Base-by-base conservation (phyloP, 345 rosid genomes). In the Dimocarpus longan region DNA sequence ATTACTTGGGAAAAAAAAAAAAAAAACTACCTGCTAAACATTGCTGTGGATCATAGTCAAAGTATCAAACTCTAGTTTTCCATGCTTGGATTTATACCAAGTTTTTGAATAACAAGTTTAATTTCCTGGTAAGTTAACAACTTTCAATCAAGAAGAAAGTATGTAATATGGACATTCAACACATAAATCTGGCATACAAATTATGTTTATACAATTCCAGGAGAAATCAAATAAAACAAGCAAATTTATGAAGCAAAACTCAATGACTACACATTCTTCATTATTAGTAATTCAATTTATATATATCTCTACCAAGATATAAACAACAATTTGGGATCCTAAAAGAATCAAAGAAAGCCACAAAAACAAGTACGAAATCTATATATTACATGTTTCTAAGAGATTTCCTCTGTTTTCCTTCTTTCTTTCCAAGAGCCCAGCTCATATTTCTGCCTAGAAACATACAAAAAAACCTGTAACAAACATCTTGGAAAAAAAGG, bases 331-430 rank as follows among this genome's bases (percentile, higher is more conserved):
- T 72, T 56, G 79, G 84, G 80, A 82, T 80, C 37, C 8, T 46
- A 68, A 78, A 78, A 78, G 75, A 82, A 78, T 67, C 73, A 71
- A 70, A 67, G 57, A 59, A 62, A 68, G 54, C 48, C 24, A 72
- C 66, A 74, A 66, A 69, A 70, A 70, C 40, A 80, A 56, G 60
- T 44, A 6, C 40, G 43, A 26, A 72, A 70, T 16, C 48, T 24
- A 32, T 32, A 32, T 32, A 32, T 32, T 32, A 32, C 37, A 59
- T 60, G 43, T 60, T 44, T 44, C 32, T 0, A 2, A 57, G 46
- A 57, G 66, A 39, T 73, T 40, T 73, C 68, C 77, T 42, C 19
- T 22, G 56, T n/a, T 70, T 32, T 74, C 26, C 82, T 46, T 69
- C 50, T 43, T 64, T 63, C 71, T 64, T 73, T 60, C 78, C 70